Percentiles rank a stretch among this genome's conserved stretches.
Evolutionary conservation across 2,329 filamentous ascomycete species (phyloP).

Genomic region (Pyricularia grisea): DNA sequence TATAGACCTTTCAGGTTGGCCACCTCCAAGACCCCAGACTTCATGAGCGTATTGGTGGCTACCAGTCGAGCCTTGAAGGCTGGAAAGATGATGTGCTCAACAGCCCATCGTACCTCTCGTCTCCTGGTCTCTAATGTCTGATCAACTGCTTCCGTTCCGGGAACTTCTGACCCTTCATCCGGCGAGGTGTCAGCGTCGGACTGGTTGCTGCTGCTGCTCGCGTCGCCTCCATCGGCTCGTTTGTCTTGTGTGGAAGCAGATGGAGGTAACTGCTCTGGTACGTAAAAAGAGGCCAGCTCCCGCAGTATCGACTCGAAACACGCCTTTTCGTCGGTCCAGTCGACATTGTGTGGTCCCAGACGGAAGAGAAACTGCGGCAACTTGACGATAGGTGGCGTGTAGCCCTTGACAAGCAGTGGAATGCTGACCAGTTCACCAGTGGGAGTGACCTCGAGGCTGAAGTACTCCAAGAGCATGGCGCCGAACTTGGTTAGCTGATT

Average conservation of each 20-base stretch:
- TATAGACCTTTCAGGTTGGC: slow-evolving; percentile 91
- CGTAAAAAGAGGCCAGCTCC: slow-evolving; percentile 84
- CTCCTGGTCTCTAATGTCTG: slow-evolving; percentile 50
- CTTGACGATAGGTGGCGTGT: slow-evolving; percentile 77
- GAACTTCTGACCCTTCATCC: slow-evolving; percentile 18
- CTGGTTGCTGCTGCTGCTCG: slow-evolving; percentile 13
- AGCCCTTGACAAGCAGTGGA: slow-evolving; percentile 80
- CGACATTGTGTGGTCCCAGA: slow-evolving; percentile 69
- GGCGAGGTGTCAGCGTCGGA: slow-evolving; percentile 8
- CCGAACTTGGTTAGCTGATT: slow-evolving; percentile 63
- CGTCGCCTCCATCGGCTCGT: slow-evolving; percentile 8
- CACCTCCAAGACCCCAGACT: slow-evolving; percentile 69
- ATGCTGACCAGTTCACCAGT: slow-evolving; percentile 69
- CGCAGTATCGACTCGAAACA: slow-evolving; percentile 82
- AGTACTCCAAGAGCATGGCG: slow-evolving; percentile 90
- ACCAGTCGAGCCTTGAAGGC: slow-evolving; percentile 76
- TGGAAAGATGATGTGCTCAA: slow-evolving; percentile 86
- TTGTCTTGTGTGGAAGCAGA: neutral
- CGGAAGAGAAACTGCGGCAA: slow-evolving; percentile 80
- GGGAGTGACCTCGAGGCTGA: slow-evolving; percentile 72
- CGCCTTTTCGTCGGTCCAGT: slow-evolving; percentile 75
- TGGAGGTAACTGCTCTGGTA: slow-evolving; percentile 69
- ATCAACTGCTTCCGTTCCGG: slow-evolving; percentile 21
- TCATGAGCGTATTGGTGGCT: slow-evolving; percentile 68
- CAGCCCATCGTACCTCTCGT: slow-evolving; percentile 58